These are phyloP conservation scores for Chaetothyriales sp. DNA, from an alignment of 2,329 filamentous ascomycete species.

Conservation along the genomic window DNA sequence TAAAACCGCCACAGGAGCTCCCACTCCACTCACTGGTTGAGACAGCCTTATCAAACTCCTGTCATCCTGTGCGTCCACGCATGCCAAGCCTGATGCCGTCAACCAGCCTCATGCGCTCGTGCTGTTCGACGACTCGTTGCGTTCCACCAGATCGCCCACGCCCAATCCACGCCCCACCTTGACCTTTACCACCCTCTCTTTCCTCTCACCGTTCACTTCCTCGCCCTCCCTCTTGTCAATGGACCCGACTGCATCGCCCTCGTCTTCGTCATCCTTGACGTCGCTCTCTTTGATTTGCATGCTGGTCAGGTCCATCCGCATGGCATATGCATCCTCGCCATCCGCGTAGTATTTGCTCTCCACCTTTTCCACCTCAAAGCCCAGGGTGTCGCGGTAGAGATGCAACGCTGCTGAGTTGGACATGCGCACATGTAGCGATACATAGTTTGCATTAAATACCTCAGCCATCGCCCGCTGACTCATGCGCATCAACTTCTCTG, in stretches of 20 bases:
- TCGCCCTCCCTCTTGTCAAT: conserved; percentile 34
- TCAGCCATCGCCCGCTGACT: conserved; percentile 95
- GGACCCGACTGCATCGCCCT: conserved; percentile 57
- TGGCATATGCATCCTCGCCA: conserved; percentile 87
- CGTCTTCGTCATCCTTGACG: conserved; percentile 35
- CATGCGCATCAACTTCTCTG: conserved; percentile 95
- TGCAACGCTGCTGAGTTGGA: conserved; percentile 83
- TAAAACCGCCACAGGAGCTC: too few species aligned
- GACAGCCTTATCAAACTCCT: neutral
- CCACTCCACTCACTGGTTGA: neutral
- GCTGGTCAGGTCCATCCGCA: conserved; percentile 64
- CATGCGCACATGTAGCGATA: conserved; percentile 87
- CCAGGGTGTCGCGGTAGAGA: conserved; percentile 81
- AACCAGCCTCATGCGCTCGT: neutral
- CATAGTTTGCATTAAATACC: conserved; percentile 78
- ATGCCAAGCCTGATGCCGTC: neutral
- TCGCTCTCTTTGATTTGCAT: conserved; percentile 32
- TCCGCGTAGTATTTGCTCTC: conserved; percentile 92
- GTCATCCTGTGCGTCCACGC: neutral
- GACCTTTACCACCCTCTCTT: conserved; percentile 60
- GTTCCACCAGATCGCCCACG: conserved; percentile 47
- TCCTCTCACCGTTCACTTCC: conserved; percentile 37
- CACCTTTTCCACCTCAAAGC: conserved; percentile 68
- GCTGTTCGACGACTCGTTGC: conserved; percentile 24
- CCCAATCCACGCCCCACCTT: conserved; percentile 69